A percentile compares a stretch with the other conserved stretches of the same genome.
Conservation (phyloP, 441 rosid genomes). For the Iberis amara region DNA sequence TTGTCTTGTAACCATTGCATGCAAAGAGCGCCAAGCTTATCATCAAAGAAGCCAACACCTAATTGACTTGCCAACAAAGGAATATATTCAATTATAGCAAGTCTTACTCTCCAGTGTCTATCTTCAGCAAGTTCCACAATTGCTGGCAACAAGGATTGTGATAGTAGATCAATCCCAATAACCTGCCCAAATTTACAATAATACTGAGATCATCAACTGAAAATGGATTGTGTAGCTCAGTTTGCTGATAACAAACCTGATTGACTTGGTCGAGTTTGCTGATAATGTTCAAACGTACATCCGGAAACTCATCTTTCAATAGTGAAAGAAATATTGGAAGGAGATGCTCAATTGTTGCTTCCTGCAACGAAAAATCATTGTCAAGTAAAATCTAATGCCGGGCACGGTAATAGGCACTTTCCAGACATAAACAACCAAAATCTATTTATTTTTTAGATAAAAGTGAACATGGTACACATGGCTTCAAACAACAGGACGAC, state of each 20-base stretch:
- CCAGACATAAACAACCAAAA: no score
- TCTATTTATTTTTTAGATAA: no score
- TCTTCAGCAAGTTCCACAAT: slow-evolving; percentile 97
- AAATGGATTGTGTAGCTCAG: not conserved
- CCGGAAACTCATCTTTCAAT: slow-evolving; percentile 91
- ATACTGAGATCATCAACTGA: slow-evolving; percentile 4
- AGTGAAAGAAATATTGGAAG: slow-evolving; percentile 91
- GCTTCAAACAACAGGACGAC: not conserved
- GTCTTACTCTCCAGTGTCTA: slow-evolving; percentile 93
- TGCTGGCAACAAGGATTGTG: slow-evolving; percentile 84
- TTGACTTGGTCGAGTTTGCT: slow-evolving; percentile 99
- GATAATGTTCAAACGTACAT: slow-evolving; percentile 82
- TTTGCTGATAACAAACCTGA: slow-evolving; percentile 64
- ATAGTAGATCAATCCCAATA: slow-evolving; percentile 83
- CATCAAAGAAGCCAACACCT: slow-evolving; percentile 83
- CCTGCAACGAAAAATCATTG: slow-evolving; percentile 39
- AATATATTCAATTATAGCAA: slow-evolving; percentile 89
- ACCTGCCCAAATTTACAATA: slow-evolving; percentile 40
- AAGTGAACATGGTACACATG: not conserved
- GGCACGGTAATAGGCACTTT: no score
- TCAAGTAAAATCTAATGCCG: slow-evolving; percentile 5
- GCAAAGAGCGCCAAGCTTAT: slow-evolving; percentile 89
- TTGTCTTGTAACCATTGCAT: slow-evolving; percentile 95
- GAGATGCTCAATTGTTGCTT: slow-evolving; percentile 85
- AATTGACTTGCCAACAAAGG: slow-evolving; percentile 87